Conservation (phyloP, 1,139 yeast species). For the Yamadazyma sp. region DNA sequence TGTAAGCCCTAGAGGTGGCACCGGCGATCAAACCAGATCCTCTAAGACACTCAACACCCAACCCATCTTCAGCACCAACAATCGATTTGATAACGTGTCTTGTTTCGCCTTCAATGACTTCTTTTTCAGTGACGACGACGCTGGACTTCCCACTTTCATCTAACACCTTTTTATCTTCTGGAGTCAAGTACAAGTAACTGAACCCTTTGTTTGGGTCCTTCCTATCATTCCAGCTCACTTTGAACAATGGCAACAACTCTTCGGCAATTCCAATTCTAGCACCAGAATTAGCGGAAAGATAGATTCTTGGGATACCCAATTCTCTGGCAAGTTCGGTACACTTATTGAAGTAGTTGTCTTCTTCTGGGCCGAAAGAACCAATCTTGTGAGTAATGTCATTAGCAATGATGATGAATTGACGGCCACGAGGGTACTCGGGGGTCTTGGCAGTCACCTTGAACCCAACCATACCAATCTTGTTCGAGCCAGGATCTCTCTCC, state of each 20-base stretch:
- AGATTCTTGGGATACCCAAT: slow-evolving; percentile 91
- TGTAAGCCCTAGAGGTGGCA: slow-evolving; percentile 95
- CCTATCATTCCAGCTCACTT: slow-evolving; percentile 90
- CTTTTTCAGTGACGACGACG: slow-evolving; percentile 72
- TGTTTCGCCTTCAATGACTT: slow-evolving; percentile 82
- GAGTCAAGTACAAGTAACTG: slow-evolving; percentile 77
- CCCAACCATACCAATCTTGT: slow-evolving; percentile 96
- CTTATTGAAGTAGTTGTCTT: slow-evolving; percentile 85
- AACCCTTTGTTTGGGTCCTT: slow-evolving; percentile 81
- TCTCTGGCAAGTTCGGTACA: slow-evolving; percentile 91
- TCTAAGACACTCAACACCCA: slow-evolving; percentile 96
- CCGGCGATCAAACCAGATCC: slow-evolving; percentile 99
- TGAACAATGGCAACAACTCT: slow-evolving; percentile 83
- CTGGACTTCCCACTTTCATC: slow-evolving; percentile 59
- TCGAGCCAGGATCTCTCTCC: slow-evolving; percentile 93
- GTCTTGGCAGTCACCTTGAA: slow-evolving; percentile 89
- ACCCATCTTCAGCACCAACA: slow-evolving; percentile 92
- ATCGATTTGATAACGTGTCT: slow-evolving; percentile 80
- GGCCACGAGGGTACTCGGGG: slow-evolving; percentile 96
- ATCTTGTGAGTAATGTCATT: slow-evolving; percentile 96
- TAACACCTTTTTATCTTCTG: slow-evolving; percentile 63
- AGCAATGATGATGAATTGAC: slow-evolving; percentile 88
- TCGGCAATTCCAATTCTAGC: slow-evolving; percentile 98
- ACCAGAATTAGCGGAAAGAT: slow-evolving; percentile 96
- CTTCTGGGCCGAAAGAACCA: slow-evolving; percentile 98